Evolutionary conservation across 2,329 filamentous ascomycete species (phyloP), one percentile per base, ranked within the genome.

Genomic region (Beauveria caledonica): DNA sequence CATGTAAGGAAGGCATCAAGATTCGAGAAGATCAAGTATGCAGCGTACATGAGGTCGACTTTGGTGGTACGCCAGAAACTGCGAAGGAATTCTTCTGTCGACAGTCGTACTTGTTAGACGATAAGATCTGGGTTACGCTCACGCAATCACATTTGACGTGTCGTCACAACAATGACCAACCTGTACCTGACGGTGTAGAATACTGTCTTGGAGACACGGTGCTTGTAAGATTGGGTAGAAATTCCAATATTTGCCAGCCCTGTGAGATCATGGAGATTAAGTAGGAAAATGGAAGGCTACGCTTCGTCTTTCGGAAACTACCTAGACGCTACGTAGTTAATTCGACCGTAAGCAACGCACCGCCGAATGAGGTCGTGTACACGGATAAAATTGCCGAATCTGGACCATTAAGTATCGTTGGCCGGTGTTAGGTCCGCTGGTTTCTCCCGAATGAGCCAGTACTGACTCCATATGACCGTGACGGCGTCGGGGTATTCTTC

Each of bases 401-500:
- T 0, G 65, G 69, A 1, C 58, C 69, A 0, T 63, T 67, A 0
- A 71, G 70, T 1, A 78, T 92, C 6, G 64, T 79, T 1, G 76
- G 83, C 3, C 77, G 71, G 15, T 93, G 89, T 63, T 69, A 82
- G 1, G 73, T 93, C 1, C 78, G 85, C 0, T 79, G 79, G 62
- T 87, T 86, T 62, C 67, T 62, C 0, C 64, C 68, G 1, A 66
- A 67, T 0, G 73, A 81, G 10, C 60, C 66, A 0, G 77, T 92
- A 3, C 80, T 83, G 0, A 72, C 77, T 0, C 88, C 88, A 0
- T 94, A 92, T 69, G 76, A 85, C 64, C 77, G 83, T 1, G 74
- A 80, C 21, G 90, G 90, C 0, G 81, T 80, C 0, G 88, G 86
- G 0, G 84, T 88, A 62, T 79, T 80, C 17, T 93, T 87, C 68